Conservation (phyloP, 768 basidiomycete species). For the Mycena sanguinolenta region DNA sequence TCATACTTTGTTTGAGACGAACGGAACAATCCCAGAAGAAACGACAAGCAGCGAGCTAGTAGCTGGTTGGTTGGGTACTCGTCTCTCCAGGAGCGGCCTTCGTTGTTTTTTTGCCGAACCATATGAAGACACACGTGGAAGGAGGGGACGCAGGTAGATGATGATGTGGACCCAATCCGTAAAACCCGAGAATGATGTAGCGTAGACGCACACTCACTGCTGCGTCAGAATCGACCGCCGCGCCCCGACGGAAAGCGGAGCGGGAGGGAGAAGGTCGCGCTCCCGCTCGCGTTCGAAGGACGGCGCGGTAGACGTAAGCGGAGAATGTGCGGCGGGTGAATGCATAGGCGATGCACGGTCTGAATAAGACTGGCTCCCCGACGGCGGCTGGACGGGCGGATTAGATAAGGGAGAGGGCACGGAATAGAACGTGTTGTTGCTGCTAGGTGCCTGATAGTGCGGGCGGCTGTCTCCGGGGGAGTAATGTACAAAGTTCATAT, state of each 20-base stretch:
- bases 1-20: slow-evolving; percentile 37
- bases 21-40: slow-evolving; percentile 27
- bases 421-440: slow-evolving; percentile 55
- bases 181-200: too few relatives aligned
- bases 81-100: slow-evolving; percentile 10
- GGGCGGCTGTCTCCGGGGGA: slow-evolving; percentile 53
- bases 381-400: slow-evolving; percentile 49
- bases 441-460: slow-evolving; percentile 48
- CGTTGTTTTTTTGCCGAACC: slow-evolving; percentile 18
- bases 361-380: slow-evolving; percentile 44
- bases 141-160: slow-evolving; percentile 13
- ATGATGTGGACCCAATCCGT: slow-evolving; percentile 17
- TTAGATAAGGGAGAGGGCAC: slow-evolving; percentile 67
- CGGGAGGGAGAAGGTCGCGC: slow-evolving; percentile 64
- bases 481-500: slow-evolving; percentile 73
- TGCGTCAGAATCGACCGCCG: slow-evolving; percentile 56
- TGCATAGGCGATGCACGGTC: slow-evolving; percentile 57
- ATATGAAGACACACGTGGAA: slow-evolving; percentile 25
- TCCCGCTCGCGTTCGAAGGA: slow-evolving; percentile 71
- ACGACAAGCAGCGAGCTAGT: slow-evolving; percentile 9
- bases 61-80: slow-evolving; percentile 21
- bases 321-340: slow-evolving; percentile 56
- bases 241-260: slow-evolving; percentile 59
- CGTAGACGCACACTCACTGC: slow-evolving; percentile 44
- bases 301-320: slow-evolving; percentile 54